phyloP scores from a whole-genome alignment of 2,329 filamentous ascomycete genomes.

The Colletotrichum filicis region DNA sequence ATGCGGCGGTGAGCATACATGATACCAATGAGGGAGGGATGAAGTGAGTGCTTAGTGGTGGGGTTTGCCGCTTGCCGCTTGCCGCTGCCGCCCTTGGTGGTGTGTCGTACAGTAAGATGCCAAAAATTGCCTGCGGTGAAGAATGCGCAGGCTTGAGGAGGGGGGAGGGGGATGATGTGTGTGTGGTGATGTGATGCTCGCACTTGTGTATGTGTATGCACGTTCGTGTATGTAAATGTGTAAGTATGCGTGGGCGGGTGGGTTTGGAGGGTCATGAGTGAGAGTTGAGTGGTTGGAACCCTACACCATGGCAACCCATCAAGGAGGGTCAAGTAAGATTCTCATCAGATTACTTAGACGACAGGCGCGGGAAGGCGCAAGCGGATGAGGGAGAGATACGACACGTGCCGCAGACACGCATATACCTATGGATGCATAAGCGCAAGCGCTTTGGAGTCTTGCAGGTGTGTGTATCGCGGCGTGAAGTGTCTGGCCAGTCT shows the following conservation, averaged over 20 bases:
- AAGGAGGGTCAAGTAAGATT: constrained; percentile 10
- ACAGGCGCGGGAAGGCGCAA: constrained; percentile 26
- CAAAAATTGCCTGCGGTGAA: not conserved
- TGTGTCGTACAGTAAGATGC: constrained; percentile 11
- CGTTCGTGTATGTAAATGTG: not conserved
- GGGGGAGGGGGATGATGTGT: not conserved
- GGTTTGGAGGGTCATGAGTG: not conserved
- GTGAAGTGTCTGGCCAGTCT: not conserved
- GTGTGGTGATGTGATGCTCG: not conserved
- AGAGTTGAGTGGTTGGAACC: not conserved
- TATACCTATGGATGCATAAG: not conserved
- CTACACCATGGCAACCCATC: not conserved
- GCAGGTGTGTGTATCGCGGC: not conserved
- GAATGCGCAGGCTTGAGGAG: not conserved
- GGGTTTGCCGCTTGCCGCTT: constrained; percentile 1
- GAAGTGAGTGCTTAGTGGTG: not conserved
- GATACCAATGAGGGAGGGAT: not conserved
- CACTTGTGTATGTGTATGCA: not conserved
- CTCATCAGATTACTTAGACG: not conserved
- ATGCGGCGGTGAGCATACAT: not conserved
- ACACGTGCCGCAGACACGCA: not conserved
- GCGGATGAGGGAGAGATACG: not conserved
- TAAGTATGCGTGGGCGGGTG: not conserved
- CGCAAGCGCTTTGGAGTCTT: constrained; percentile 4
- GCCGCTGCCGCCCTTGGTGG: constrained; percentile 10